Percentiles rank a stretch among this genome's conserved stretches.
Evolutionary conservation across 1,284 basidiomycete species (phyloP).

Genomic region (Hemileia vastatrix): DNA sequence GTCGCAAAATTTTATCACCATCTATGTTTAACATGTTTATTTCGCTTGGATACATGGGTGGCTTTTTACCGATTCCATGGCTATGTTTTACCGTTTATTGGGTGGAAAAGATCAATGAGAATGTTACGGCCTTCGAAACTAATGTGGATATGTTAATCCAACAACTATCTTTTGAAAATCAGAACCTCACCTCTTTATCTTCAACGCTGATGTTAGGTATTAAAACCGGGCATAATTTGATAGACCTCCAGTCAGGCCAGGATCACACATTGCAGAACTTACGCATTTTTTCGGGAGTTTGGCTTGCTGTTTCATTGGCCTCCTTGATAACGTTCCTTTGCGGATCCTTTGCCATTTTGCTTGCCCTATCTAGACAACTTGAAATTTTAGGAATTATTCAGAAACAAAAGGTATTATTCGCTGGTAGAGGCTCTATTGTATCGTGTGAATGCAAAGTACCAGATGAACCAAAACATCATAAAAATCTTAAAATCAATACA

Average conservation of each 20-base stretch:
- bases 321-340: constrained; percentile 12
- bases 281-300: constrained; percentile 14
- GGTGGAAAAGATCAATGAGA: constrained; percentile 7
- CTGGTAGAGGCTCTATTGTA: background rate
- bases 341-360: constrained; percentile 11
- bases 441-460: no score
- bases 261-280: constrained; percentile 13
- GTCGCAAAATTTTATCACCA: constrained; percentile 14
- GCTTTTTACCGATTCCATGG: constrained; percentile 13
- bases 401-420: constrained; percentile 7
- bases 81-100: constrained; percentile 18
- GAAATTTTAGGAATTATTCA: constrained; percentile 15
- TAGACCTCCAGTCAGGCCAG: constrained; percentile 3
- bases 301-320: constrained; percentile 13
- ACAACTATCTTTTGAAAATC: background rate
- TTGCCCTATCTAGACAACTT: constrained; percentile 17
- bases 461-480: no score
- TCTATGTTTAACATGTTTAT: constrained; percentile 14
- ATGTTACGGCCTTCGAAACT: background rate
- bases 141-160: constrained; percentile 4
- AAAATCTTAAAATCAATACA: no score
- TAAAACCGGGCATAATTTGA: constrained; percentile 2
- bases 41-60: constrained; percentile 5
- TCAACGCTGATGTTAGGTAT: constrained; percentile 1
- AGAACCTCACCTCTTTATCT: background rate